Conservation (phyloP, 306 rosid genomes). For the Cicer judaicum region DNA sequence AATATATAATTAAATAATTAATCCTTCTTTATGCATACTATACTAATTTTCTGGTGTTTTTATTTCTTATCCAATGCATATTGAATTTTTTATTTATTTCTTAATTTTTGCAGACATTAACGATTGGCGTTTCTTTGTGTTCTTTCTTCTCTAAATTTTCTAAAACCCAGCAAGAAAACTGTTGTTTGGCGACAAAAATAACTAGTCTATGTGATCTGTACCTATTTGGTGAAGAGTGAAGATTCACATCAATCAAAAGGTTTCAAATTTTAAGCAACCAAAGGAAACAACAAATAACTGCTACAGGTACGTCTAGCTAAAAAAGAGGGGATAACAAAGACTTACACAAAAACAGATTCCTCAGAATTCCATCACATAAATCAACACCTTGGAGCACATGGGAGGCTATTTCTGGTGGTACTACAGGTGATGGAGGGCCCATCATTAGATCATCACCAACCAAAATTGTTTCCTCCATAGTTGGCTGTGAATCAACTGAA, state of each 20-base stretch:
- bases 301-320: background rate
- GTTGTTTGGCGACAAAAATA: conserved; percentile 7
- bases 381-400: conserved; percentile 92
- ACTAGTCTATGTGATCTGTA: background rate
- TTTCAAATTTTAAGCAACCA: background rate
- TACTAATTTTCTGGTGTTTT: background rate
- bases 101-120: background rate
- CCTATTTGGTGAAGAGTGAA: background rate
- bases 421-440: conserved; percentile 92
- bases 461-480: conserved; percentile 93
- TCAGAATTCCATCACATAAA: conserved; percentile 84
- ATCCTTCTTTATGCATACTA: background rate
- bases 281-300: conserved; percentile 29
- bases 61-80: background rate
- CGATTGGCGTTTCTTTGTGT: background rate
- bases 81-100: background rate
- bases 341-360: conserved; percentile 88
- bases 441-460: conserved; percentile 94
- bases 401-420: conserved; percentile 91
- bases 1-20: background rate
- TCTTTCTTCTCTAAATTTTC: background rate
- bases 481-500: conserved; percentile 91
- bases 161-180: conserved; percentile 8
- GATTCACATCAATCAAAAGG: conserved; percentile 4
- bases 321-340: background rate